Evolutionary conservation across 768 basidiomycete genomes (phyloP).

Genomic region (Mycena haematopus): DNA sequence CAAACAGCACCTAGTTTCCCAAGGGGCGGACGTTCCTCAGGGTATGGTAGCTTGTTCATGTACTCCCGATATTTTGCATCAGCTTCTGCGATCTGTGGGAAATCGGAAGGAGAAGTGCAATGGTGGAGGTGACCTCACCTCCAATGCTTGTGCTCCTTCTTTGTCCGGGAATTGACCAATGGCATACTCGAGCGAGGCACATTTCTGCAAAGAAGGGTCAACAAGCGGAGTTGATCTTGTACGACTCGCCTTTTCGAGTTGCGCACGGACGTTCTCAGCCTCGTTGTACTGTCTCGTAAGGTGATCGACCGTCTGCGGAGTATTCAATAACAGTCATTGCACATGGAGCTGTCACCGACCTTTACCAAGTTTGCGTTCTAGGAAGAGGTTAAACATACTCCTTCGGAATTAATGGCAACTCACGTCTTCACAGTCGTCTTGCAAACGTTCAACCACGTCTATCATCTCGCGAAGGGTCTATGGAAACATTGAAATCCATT

Average conservation of each 20-base stretch:
- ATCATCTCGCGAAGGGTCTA: slow-evolving; percentile 16
- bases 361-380: neutral
- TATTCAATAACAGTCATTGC: neutral
- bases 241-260: neutral
- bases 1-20: neutral
- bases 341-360: neutral
- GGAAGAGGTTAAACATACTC: neutral
- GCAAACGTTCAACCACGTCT: neutral
- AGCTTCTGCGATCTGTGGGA: neutral
- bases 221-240: neutral
- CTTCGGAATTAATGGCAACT: neutral
- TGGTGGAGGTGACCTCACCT: neutral
- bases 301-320: neutral
- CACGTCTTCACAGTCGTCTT: neutral
- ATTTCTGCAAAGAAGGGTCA: neutral
- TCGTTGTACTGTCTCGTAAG: neutral
- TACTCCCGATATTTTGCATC: neutral
- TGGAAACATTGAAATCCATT: neutral
- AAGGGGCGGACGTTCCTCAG: neutral
- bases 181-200: neutral
- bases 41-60: neutral
- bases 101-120: neutral
- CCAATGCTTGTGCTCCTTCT: too few species aligned
- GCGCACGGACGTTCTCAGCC: neutral
- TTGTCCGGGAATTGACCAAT: neutral